These are phyloP conservation scores for Dactylellina leptospora DNA, from an alignment of 2,329 filamentous ascomycete genomes.

Conservation along the genomic window DNA sequence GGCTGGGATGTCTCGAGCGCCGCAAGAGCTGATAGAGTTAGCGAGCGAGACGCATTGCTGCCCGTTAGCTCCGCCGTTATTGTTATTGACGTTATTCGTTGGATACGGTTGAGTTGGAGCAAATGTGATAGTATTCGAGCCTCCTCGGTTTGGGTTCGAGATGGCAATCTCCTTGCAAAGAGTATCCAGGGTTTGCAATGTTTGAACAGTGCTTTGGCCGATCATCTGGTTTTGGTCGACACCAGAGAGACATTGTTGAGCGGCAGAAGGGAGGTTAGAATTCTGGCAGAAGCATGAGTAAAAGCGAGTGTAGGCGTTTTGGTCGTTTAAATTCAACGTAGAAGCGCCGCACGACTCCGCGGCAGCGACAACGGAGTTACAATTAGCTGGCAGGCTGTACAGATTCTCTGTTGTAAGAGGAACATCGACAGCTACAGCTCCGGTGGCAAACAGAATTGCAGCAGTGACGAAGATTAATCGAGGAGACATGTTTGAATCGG, in stretches of 20 bases:
- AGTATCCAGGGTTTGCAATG: constrained; percentile 9
- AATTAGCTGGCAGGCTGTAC: constrained; percentile 4
- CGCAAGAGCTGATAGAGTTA: constrained; percentile 15
- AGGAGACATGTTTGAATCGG: not conserved
- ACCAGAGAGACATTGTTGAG: not conserved
- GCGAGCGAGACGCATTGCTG: constrained; percentile 3
- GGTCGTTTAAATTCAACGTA: not conserved
- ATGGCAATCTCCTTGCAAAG: constrained; percentile 21
- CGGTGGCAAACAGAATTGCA: not conserved
- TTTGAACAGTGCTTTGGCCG: constrained; percentile 14
- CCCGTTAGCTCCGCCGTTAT: not conserved
- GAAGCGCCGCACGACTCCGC: constrained; percentile 10
- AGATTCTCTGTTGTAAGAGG: not conserved
- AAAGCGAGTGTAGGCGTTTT: constrained; percentile 2
- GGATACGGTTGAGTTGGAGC: not conserved
- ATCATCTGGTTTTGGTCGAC: constrained; percentile 11
- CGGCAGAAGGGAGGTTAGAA: not conserved
- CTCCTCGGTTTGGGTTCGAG: constrained; percentile 1
- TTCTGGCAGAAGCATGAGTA: constrained; percentile 27
- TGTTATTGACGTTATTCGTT: not conserved
- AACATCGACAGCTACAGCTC: not conserved
- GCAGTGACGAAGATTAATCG: not conserved
- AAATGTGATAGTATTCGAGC: not conserved
- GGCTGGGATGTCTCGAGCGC: constrained; percentile 6
- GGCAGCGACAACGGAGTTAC: not conserved